Conservation (phyloP, 2,329 filamentous ascomycete genomes). For the Penicillium sp. region DNA sequence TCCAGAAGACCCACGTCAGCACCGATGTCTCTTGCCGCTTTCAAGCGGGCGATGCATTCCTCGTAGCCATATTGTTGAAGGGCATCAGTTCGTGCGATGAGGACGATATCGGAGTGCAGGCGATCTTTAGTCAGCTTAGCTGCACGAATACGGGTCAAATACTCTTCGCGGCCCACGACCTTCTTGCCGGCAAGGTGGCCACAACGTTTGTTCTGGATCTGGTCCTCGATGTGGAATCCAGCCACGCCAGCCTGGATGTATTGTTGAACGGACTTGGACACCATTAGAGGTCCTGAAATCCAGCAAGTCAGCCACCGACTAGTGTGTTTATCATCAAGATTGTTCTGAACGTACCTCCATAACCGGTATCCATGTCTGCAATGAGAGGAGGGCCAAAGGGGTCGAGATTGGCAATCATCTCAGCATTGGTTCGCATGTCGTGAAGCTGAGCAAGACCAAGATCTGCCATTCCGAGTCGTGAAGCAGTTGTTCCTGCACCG, state of each 20-base stretch:
- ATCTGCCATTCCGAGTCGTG: constrained; percentile 67
- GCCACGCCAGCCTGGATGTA: constrained; percentile 62
- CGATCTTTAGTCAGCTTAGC: constrained; percentile 44
- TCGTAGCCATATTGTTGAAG: constrained; percentile 48
- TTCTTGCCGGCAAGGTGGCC: constrained; percentile 50
- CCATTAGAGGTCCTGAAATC: constrained; percentile 48
- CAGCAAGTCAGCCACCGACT: background rate
- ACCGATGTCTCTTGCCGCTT: constrained; percentile 47
- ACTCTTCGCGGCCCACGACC: constrained; percentile 45
- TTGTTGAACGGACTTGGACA: constrained; percentile 55
- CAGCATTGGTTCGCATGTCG: constrained; percentile 69
- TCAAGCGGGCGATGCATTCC: constrained; percentile 46
- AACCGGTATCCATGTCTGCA: constrained; percentile 62
- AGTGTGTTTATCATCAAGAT: background rate
- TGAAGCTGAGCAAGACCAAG: constrained; percentile 66
- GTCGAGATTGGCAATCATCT: constrained; percentile 68
- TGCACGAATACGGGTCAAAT: constrained; percentile 44
- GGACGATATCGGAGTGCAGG: constrained; percentile 47
- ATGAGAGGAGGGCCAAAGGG: constrained; percentile 62
- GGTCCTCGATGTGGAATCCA: constrained; percentile 64
- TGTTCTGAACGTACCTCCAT: constrained; percentile 47
- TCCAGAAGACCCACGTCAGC: constrained; percentile 52
- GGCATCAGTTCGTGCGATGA: constrained; percentile 53
- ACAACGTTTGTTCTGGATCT: constrained; percentile 54
- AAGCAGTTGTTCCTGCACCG: constrained; percentile 67